Evolutionary conservation across 495 filamentous ascomycete genomes (phyloP).

Genomic region (Penicillium robsamsonii): DNA sequence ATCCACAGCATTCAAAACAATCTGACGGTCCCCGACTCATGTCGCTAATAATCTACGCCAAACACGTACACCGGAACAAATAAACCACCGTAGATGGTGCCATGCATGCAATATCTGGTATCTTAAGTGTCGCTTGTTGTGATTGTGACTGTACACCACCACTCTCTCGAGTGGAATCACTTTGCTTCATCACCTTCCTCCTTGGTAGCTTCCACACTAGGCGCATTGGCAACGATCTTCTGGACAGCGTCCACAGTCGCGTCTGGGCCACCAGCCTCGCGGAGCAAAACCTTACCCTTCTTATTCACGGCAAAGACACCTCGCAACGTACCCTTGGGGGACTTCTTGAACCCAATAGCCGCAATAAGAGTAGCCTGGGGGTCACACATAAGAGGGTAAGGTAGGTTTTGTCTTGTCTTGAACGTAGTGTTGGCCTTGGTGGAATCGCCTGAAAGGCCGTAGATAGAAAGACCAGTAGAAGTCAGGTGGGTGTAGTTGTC

Average conservation of each 20-base stretch:
- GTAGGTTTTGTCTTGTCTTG: conserved; percentile 82
- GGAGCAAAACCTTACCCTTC: conserved; percentile 44
- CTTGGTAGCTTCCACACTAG: not conserved
- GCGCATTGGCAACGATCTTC: conserved; percentile 28
- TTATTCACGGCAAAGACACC: conserved; percentile 90
- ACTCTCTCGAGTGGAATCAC: not conserved
- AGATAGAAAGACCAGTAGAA: conserved; percentile 80
- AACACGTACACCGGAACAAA: not conserved
- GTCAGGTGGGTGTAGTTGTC: conserved; percentile 75
- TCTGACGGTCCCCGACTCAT: not conserved
- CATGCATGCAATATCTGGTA: conserved; percentile 8
- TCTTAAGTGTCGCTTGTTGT: conserved; percentile 8
- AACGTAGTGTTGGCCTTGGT: conserved; percentile 90
- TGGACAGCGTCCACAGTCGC: conserved; percentile 49
- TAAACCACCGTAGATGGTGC: not conserved
- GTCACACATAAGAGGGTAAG: conserved; percentile 87
- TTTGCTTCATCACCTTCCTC: conserved; percentile 3
- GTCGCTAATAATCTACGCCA: not conserved
- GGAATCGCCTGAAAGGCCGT: conserved; percentile 82
- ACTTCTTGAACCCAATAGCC: conserved; percentile 75
- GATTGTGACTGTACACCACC: not conserved
- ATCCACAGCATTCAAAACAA: not conserved
- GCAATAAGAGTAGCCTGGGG: conserved; percentile 64
- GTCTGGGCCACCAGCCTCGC: conserved; percentile 46
- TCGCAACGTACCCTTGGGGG: conserved; percentile 69